These are phyloP conservation scores for Podospora pseudocomata DNA, from an alignment of 495 filamentous ascomycete species.

Conservation along the genomic window DNA sequence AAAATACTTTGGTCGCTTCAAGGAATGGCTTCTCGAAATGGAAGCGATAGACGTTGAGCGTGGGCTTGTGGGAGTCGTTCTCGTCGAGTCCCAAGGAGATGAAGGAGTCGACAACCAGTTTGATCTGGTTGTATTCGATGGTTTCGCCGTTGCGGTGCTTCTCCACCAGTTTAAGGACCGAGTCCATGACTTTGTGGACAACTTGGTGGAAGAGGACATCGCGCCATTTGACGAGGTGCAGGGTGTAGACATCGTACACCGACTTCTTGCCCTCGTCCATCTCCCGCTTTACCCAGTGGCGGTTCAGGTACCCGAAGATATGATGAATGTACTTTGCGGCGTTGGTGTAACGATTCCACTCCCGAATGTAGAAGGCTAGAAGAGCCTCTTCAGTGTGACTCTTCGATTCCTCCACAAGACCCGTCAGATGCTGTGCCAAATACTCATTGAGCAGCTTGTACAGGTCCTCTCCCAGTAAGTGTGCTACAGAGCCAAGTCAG, in stretches of 20 bases:
- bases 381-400: slow-evolving; percentile 85
- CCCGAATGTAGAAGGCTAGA: slow-evolving; percentile 89
- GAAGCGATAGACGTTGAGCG: slow-evolving; percentile 86
- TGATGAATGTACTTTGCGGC: slow-evolving; percentile 97
- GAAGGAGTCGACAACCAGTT: slow-evolving; percentile 94
- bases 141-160: slow-evolving; percentile 98
- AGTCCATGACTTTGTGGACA: slow-evolving; percentile 85
- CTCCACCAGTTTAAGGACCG: slow-evolving; percentile 91
- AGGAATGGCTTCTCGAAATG: slow-evolving; percentile 94
- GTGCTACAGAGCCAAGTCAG: slow-evolving; percentile 54
- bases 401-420: slow-evolving; percentile 63
- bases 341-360: slow-evolving; percentile 94
- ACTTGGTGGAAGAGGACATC: slow-evolving; percentile 82
- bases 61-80: slow-evolving; percentile 86
- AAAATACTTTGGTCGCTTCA: slow-evolving; percentile 76
- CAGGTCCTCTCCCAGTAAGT: slow-evolving; percentile 92
- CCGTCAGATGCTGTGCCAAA: slow-evolving; percentile 67
- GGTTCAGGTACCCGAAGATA: slow-evolving; percentile 92
- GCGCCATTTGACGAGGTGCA: slow-evolving; percentile 94
- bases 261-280: slow-evolving; percentile 99
- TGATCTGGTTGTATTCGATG: slow-evolving; percentile 94
- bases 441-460: slow-evolving; percentile 88
- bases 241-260: slow-evolving; percentile 94
- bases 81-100: slow-evolving; percentile 95
- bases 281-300: slow-evolving; percentile 98